These are phyloP conservation scores for Salix viminalis DNA, from an alignment of 345 rosid genomes.

Conservation along the genomic window DNA sequence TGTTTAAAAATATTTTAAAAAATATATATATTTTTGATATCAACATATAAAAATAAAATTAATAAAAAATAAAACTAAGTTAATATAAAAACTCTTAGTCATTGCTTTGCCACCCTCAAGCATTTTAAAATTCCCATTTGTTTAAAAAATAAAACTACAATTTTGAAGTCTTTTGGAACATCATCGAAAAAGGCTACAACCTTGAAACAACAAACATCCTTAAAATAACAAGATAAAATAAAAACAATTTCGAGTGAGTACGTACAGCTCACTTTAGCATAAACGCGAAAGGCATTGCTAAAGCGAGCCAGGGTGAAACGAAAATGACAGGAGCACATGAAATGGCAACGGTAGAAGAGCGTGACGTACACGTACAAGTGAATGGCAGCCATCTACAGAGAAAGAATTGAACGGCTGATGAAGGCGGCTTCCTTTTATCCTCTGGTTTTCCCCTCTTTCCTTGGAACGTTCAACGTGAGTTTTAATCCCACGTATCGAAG, in stretches of 20 bases:
- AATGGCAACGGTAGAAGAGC: not conserved
- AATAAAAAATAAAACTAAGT: too few species aligned
- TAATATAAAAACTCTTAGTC: too few species aligned
- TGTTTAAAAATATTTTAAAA: too few species aligned
- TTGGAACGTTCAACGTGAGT: not conserved
- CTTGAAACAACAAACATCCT: not conserved
- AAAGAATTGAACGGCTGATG: not conserved
- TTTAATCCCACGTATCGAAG: not conserved
- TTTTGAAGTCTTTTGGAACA: not conserved
- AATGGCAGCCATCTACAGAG: not conserved
- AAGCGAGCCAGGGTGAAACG: not conserved
- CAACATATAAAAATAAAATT: too few species aligned
- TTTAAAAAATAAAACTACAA: too few species aligned
- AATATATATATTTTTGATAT: too few species aligned
- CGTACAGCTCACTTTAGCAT: not conserved
- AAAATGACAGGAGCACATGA: not conserved
- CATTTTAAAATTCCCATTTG: not conserved
- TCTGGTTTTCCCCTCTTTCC: conserved; percentile 7
- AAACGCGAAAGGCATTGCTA: not conserved
- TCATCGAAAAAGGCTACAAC: not conserved
- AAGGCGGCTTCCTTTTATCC: conserved; percentile 10
- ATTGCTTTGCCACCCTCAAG: not conserved
- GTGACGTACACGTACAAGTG: not conserved
- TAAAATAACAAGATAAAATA: too few species aligned
- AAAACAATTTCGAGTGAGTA: not conserved